phyloP scores from a whole-genome alignment of 441 rosid species.

The Euphorbia schlechtendalii region DNA sequence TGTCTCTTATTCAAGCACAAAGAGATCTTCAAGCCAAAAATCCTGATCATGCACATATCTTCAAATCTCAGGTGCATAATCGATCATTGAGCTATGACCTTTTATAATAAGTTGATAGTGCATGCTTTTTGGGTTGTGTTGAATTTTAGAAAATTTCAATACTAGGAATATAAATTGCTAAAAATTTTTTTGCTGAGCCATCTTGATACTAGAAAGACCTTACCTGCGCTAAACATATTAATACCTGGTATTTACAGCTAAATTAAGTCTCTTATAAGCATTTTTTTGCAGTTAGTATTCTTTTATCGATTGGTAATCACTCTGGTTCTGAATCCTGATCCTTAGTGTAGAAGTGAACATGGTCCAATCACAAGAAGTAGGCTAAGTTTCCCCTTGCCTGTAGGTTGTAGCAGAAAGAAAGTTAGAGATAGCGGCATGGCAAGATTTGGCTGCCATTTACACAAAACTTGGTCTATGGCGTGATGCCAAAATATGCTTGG shows the following conservation, averaged over 20 bases:
- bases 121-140: too few species aligned
- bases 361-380: neutral
- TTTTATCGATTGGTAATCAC: neutral
- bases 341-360: neutral
- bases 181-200: neutral
- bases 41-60: conserved; percentile 25
- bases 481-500: conserved; percentile 66
- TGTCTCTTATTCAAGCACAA: conserved; percentile 65
- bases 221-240: neutral
- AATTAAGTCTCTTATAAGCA: too few species aligned
- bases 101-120: too few species aligned
- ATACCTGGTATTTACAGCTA: neutral
- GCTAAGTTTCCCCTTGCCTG: conserved; percentile 16
- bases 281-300: neutral
- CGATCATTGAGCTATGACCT: too few species aligned
- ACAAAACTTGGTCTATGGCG: conserved; percentile 54
- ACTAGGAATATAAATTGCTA: neutral
- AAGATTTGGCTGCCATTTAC: conserved; percentile 65
- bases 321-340: neutral
- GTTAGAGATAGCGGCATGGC: conserved; percentile 71
- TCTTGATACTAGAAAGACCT: neutral
- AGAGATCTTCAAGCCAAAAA: conserved; percentile 43
- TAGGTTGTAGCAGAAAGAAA: conserved; percentile 43
- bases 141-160: too few species aligned
- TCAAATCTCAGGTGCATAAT: conserved; percentile 32